Evolutionary conservation across 169 alveolate species (phyloP), one percentile per base, ranked within the genome.

Genomic region (Plasmodium inui): DNA sequence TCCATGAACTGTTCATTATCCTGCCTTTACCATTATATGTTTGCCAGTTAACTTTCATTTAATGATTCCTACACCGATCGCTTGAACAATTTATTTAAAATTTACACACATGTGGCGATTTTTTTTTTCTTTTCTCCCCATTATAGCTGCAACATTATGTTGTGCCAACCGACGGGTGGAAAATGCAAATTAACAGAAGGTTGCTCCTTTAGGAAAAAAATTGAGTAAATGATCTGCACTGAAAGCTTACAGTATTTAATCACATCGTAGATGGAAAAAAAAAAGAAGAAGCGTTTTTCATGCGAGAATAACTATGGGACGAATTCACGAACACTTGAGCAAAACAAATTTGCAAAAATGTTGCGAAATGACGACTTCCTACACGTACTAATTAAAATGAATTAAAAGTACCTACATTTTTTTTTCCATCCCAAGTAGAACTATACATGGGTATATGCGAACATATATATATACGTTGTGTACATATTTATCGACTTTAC

Each of bases 161-260:
- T 99, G 85, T 98, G 99, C 96, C 98, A 98, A 94, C 99, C 99
- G 32, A 98, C 99, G 26, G 99, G 99, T 39, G 99, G 99, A 81
- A 98, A 98, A 94, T 98, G 99, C 91, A 97, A 98, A 94, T 98
- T 98, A 84, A 97, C 99, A 79, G 98, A 98, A 94, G 99, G 99
- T 84, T 98, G 99, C 91, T 98, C 99, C 91, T 98, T 98, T 98
- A 98, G 99, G 92, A 98, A 96, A 93, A 97, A 97, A 96, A 96
- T 96, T 70, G 98, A 97, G 94, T 97, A 95, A 95, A 57, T 78
- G 61, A 28, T 57, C n/a, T 57, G 70, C n/a, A 53, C 55, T 57
- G 12, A 2, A 61, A 19, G 26, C 72, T 61, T 46, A 55, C 76
- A 67, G 37, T 19, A 67, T 67, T 19, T 67, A 67, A 26, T 10